Evolutionary conservation across 257 asterid species (phyloP), one percentile per base, ranked within the genome.

Genomic region (Ligustrum vulgare): DNA sequence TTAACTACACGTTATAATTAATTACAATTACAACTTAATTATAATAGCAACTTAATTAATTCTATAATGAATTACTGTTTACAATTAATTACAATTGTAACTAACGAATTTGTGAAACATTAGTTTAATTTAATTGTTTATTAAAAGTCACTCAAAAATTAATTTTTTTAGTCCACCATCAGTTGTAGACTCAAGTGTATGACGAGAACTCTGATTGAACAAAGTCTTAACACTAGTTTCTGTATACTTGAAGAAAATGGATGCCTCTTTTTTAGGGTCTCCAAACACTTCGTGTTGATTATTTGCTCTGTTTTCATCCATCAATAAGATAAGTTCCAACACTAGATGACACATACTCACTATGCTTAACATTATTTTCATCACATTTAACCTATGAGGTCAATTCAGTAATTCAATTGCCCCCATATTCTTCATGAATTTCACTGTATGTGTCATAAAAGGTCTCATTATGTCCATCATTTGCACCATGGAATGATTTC

Each of bases 401-500:
- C 71, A 76, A 70, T 58, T 76, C 74, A 70, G 72, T 78, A 78
- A 69, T 60, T 2, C 33, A 47, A 64, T 15, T 25, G n/a, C 70
- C 86, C 12, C 66, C 75, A 16, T 23, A 51, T 16, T 51, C 62
- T 35, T 75, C 82, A 69, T 36, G 73, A 43, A 68, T 72, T 47
- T 73, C 82, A 64, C 72, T 76, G 73, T 62, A 41, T 20, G 80
- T 63, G 76, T 82, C 87, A 73, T 67, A 56, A 35, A 77, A 69
- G 33, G 81, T 69, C 31, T 82, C 78, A 34, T 12, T 62, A 22
- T 77, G 69, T 31, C 75, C 85, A 71, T 76, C 80, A 78, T 73
- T 71, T 51, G 20, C 62, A 5, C 62, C 62, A 67, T 60, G 71
- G 28, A 58, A 65, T 31, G 80, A 28, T 64, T 75, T 79, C 54